phyloP scores from a whole-genome alignment of 2,329 filamentous ascomycete species.

The Cladosporium sp. region DNA sequence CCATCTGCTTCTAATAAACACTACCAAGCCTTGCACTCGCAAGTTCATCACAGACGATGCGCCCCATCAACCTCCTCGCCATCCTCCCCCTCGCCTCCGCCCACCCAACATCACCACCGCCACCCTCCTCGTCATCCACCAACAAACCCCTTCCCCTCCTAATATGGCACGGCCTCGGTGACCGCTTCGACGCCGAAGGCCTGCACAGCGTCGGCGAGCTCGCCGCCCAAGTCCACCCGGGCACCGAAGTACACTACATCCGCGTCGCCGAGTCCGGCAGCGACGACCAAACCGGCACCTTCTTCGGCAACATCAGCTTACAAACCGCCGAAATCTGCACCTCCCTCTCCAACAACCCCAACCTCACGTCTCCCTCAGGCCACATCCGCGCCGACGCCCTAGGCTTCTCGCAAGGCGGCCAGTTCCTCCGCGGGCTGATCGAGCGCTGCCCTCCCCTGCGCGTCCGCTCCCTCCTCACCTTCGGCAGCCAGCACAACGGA shows the following conservation, averaged over 20 bases:
- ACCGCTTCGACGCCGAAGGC: constrained; percentile 72
- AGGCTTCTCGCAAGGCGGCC: constrained; percentile 92
- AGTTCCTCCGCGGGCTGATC: constrained; percentile 88
- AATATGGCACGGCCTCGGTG: constrained; percentile 88
- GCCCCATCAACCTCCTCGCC: constrained; percentile 9
- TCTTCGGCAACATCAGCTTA: constrained; percentile 81
- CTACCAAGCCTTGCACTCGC: too few relatives aligned
- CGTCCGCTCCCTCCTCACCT: constrained; percentile 77
- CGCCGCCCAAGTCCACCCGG: constrained; percentile 68
- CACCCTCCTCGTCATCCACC: neutral
- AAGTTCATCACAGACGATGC: constrained; percentile 5
- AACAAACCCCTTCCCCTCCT: constrained; percentile 70
- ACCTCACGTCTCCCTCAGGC: constrained; percentile 58
- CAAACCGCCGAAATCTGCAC: constrained; percentile 75
- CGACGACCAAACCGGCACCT: constrained; percentile 76
- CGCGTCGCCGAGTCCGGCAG: constrained; percentile 62
- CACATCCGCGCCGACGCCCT: constrained; percentile 66
- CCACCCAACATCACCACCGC: constrained; percentile 3
- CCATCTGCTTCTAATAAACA: too few relatives aligned
- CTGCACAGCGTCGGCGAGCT: constrained; percentile 68
- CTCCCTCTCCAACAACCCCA: constrained; percentile 69
- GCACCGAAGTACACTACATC: constrained; percentile 79
- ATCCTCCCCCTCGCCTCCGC: constrained; percentile 11
- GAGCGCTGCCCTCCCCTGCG: constrained; percentile 86
- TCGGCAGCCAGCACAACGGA: constrained; percentile 88